Evolutionary conservation across 805 yeast genomes (phyloP), one percentile per base, ranked within the genome.

Genomic region (Zygoascus tannicola): DNA sequence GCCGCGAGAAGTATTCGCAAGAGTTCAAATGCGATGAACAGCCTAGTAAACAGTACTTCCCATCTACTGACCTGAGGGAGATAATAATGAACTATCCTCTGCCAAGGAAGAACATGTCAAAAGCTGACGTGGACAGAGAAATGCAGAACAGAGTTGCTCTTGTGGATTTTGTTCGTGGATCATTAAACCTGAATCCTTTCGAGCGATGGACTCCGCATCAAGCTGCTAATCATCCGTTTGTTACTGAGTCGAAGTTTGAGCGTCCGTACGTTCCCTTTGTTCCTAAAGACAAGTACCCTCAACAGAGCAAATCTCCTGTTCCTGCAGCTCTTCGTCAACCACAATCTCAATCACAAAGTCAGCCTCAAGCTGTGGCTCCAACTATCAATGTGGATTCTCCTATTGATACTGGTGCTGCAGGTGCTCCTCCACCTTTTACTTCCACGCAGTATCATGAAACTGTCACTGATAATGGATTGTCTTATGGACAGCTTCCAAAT

Each of bases 161-260:
- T 45, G 68, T 80, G 21, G 95, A 90, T 60, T 85, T 92, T 54
- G 68, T 92, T 40, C 63, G 69, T 35, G 94, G 94, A 21, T 73
- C 85, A 7, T 67, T 92, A 49, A 85, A 81, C 51, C 63, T 86
- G 55, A 88, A 90, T 61, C 98, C 98, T 0, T 71, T 92, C 54
- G 95, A 87, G 60, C 75, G 99, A 54, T 83, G 96, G 82, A 85
- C 97, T 0, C 98, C 98, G 10, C 95, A 86, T 53, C 97, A 92
- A 61, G 98, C 97, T 0, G 68, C 80, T 14, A 68, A 76, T 61
- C 98, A 92, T 65, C 97, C 97, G 0, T 92, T 92, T 61, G 77
- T 92, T 16, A 82, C 83, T 4, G 79, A 74, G 41, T 69, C 69
- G 43, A 69, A 66, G 44, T 80, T 75, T 55, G 60, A 61, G 8